Percentiles rank a stretch among this genome's conserved stretches.
phyloP scores from a whole-genome alignment of 176 grass and related monocot genomes.

The Hsuehochloa calcarea region DNA sequence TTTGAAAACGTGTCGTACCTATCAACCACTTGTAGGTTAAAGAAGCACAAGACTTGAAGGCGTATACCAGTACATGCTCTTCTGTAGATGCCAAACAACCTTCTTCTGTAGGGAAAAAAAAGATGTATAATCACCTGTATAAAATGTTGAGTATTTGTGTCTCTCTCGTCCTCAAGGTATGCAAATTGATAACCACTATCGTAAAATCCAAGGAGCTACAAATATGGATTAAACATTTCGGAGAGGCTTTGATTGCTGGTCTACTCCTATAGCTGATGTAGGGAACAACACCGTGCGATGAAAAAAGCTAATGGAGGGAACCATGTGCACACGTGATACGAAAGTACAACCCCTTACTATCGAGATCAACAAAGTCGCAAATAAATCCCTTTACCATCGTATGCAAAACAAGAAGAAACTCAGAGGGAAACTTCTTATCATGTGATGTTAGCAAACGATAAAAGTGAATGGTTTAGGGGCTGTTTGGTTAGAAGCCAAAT shows the following conservation, averaged over 20 bases:
- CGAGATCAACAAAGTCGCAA: neutral
- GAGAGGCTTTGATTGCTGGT: neutral
- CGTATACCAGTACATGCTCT: too few relatives aligned
- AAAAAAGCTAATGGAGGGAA: neutral
- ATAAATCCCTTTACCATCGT: neutral
- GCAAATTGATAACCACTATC: neutral
- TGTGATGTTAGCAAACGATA: neutral
- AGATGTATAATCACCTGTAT: neutral
- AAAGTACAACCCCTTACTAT: neutral
- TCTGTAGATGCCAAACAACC: neutral
- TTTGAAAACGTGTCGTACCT: too few relatives aligned
- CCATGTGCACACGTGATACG: constrained; percentile 29
- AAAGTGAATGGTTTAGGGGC: neutral
- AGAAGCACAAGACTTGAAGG: too few relatives aligned
- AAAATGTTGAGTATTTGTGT: neutral
- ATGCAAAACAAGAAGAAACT: neutral
- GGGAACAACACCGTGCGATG: neutral
- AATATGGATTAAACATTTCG: neutral
- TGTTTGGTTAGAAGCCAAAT: too few relatives aligned
- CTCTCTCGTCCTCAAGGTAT: neutral
- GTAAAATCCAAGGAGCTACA: neutral
- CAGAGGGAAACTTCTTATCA: constrained; percentile 4
- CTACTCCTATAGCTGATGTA: neutral
- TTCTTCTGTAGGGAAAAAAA: neutral
- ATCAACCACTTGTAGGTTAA: neutral